Evolutionary conservation across 768 basidiomycete genomes (phyloP), one percentile per base, ranked within the genome.

Genomic region (Boletus bicolor): DNA sequence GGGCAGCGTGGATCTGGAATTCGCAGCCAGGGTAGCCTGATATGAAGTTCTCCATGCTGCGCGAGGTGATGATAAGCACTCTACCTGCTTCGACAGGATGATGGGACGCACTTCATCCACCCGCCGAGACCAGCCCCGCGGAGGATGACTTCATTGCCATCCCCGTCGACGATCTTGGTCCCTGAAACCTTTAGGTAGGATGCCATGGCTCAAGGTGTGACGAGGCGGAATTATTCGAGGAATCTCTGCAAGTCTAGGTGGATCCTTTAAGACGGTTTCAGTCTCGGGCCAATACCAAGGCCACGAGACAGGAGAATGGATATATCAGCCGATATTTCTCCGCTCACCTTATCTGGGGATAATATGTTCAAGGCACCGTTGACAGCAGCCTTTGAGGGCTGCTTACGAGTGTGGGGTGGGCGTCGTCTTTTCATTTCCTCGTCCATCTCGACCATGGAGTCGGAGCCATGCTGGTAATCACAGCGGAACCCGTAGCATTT

Each of bases 21-120:
- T 93, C 90, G 64, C 89, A 89, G 5, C 89, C 91, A 55, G 91
- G 88, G 68, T 85, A 92, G 12, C 86, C 87, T 51, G 82, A 80
- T 54, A 89, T 87, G 64, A 88, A 88, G 71, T 88, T 89, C 72
- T 89, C 86, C 86, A 86, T 85, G 69, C 84, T 87, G 54, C 28
- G 30, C 19, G 35, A 52, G 34, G 43, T 52, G 43, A 58, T 24
- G 56, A 50, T 57, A 37, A 56, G 42, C 35, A 12, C 48, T 35
- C 24, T 34, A 38, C 4, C 19, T 19, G 42, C 35, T 24, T 53
- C 32, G 26, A 66, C 58, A 57, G 56, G 62, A 37, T 15, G 17
- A 28, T 44, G 38, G 44, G 51, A 79, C 88, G 70, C 64, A 90
- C 89, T 85, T 89, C 85, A 91, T 87, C 88, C 89, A 90, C 66